A percentile compares a stretch with the other conserved stretches of the same genome.
Conservation (phyloP, 495 filamentous ascomycete species). For the Lasiosphaeria hispida region DNA sequence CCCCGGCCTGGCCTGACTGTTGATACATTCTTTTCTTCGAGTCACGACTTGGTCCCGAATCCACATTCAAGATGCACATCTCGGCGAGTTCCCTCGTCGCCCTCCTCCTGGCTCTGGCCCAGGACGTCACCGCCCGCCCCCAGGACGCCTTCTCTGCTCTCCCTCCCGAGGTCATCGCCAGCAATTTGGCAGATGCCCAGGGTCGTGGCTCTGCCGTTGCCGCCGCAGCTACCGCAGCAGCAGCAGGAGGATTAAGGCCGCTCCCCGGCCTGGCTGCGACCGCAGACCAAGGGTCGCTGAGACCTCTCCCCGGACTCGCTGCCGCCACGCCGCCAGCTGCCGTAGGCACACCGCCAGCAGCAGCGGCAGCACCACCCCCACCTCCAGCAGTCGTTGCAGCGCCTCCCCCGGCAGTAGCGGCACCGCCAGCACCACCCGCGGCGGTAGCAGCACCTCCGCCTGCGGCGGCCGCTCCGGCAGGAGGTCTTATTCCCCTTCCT, state of each 20-base stretch:
- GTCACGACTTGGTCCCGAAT: not conserved
- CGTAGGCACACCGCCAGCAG: not conserved
- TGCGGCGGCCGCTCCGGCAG: conserved; percentile 3
- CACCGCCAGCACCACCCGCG: not conserved
- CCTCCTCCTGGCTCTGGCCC: conserved; percentile 25
- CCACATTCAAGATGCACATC: conserved; percentile 27
- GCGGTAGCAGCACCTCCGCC: conserved; percentile 10
- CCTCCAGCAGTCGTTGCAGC: not conserved
- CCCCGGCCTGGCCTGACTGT: conserved; percentile 17
- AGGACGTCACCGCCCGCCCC: conserved; percentile 19
- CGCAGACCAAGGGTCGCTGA: conserved; percentile 18
- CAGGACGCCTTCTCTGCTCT: conserved; percentile 8
- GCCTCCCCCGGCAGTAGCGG: not conserved
- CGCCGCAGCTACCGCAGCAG: conserved; percentile 14
- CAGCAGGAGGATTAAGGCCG: conserved; percentile 17
- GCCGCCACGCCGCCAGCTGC: not conserved
- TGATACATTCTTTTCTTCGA: conserved; percentile 2
- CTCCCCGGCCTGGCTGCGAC: conserved; percentile 17
- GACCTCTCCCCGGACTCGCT: conserved; percentile 23
- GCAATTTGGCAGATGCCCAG: too few species aligned
- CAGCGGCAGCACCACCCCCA: not conserved
- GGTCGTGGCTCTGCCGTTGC: conserved; percentile 19
- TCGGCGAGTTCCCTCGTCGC: conserved; percentile 23
- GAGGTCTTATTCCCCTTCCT: conserved; percentile 4
- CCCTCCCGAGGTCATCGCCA: conserved; percentile 18